Evolutionary conservation across 1,139 yeast genomes (phyloP).

Genomic region (Suhomyces chickasaworum): DNA sequence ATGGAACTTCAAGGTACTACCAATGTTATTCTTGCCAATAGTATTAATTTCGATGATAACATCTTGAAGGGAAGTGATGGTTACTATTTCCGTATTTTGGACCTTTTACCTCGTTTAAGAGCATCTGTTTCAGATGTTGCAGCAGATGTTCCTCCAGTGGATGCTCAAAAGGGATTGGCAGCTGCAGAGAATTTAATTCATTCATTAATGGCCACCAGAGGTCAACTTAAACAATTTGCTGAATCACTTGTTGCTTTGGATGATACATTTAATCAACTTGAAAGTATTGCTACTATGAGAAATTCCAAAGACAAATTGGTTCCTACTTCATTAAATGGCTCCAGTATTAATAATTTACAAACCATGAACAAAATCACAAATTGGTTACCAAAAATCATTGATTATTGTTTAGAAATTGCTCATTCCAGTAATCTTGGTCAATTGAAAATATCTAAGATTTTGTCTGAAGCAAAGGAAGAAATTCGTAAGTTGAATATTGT

Average conservation of each 20-base stretch:
- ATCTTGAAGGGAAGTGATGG: constrained; percentile 52
- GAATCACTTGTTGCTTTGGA: constrained; percentile 17
- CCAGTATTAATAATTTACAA: constrained; percentile 23
- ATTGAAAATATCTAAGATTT: constrained; percentile 14
- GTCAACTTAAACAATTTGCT: constrained; percentile 43
- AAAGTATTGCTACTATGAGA: constrained; percentile 20
- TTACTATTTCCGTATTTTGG: constrained; percentile 70
- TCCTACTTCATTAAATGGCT: constrained; percentile 21
- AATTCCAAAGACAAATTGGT: constrained; percentile 17
- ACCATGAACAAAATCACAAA: constrained; percentile 21
- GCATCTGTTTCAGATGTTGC: constrained; percentile 60
- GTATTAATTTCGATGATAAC: constrained; percentile 47
- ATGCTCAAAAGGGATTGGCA: constrained; percentile 76
- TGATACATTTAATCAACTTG: constrained; percentile 19
- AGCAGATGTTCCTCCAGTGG: constrained; percentile 75
- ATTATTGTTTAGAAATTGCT: constrained; percentile 44
- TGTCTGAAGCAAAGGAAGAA: constrained; percentile 25
- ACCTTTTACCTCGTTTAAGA: constrained; percentile 77
- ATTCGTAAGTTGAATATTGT: constrained; percentile 19
- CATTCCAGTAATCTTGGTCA: constrained; percentile 19
- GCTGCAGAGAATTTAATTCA: constrained; percentile 74
- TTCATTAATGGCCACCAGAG: constrained; percentile 52
- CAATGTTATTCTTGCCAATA: constrained; percentile 59
- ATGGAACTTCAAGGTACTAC: constrained; percentile 63
- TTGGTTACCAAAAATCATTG: constrained; percentile 55